Percentiles rank a stretch among this genome's conserved stretches.
phyloP scores from a whole-genome alignment of 2,329 filamentous ascomycete genomes.

The Lecanicillium sp. region DNA sequence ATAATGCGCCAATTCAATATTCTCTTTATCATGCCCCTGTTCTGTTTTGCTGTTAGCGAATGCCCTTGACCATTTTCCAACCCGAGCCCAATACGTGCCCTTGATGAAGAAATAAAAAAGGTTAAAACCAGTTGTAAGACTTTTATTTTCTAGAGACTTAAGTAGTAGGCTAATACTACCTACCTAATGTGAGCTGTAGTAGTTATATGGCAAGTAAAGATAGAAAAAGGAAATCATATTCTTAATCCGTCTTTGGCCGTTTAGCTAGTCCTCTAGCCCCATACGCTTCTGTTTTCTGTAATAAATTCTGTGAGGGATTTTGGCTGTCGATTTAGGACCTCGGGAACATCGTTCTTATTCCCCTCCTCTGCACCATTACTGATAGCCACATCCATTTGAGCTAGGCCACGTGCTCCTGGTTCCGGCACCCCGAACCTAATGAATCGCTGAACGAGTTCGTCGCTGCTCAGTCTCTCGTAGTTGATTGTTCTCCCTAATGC shows the following conservation, averaged over 20 bases:
- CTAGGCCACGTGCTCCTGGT: background rate
- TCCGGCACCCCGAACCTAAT: background rate
- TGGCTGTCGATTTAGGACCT: background rate
- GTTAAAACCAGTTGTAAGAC: too few relatives aligned
- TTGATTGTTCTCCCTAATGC: background rate
- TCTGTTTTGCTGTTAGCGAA: background rate
- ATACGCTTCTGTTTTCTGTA: too few relatives aligned
- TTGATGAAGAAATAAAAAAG: too few relatives aligned
- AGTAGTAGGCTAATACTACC: too few relatives aligned
- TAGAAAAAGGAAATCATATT: too few relatives aligned
- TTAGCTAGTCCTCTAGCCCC: too few relatives aligned
- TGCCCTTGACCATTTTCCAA: background rate
- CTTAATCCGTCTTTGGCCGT: too few relatives aligned
- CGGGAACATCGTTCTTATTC: background rate
- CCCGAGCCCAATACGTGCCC: background rate
- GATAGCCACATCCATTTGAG: conserved; percentile 2
- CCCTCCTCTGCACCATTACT: conserved; percentile 3
- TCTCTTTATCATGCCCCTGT: background rate
- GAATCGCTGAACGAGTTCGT: background rate
- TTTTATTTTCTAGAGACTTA: too few relatives aligned
- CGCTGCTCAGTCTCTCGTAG: background rate
- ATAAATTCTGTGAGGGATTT: too few relatives aligned
- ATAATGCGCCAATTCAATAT: background rate
- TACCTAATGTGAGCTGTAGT: too few relatives aligned
- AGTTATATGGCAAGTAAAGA: too few relatives aligned